Evolutionary conservation across 192 early-diverging fungal species (phyloP), one percentile per base, ranked within the genome.

Genomic region (Backusella westeae): DNA sequence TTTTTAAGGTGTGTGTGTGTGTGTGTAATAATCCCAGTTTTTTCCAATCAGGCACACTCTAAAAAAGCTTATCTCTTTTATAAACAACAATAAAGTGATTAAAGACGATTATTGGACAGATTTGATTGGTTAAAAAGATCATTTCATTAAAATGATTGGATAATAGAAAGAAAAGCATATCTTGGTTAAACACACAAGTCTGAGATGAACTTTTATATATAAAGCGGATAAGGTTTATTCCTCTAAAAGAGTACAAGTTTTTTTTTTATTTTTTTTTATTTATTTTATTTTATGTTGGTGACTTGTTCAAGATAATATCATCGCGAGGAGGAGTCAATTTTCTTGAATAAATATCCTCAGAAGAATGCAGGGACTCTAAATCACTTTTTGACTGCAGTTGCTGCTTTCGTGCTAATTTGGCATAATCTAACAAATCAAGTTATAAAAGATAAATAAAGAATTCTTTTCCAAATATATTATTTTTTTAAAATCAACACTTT

Each of bases 401-500:
- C 10, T 59, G 46, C n/a, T 74, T 74, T 29, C 72, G 53, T 41
- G 72, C 35, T 56, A 74, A 41, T 65, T 74, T 74, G 53, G 72
- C 72, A 63, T 74, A 74, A 63, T 74, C 72, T 74, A 65, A 74
- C 23, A 63, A 74, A 59, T 39, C 0, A 14, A 26, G 14, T 36
- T 36, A 26, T 23, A 35, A 14, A 21, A 14, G 56, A 63, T 63
- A 74, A 74, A 38, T 38, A 59, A 59, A 73, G 52, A 59, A 38
- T 73, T 38, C 34, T 36, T 41, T 41, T 56, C 29, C 52, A 65
- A 35, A 35, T 46, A 15, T 49, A 34, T 44, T 15, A 4, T 23
- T 29, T 42, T 42, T 34, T 42, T 67, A 69, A 44, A 49, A 44
- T 44, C 42, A 17, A 44, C 42, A 44, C 42, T 91, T 90, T 88